Conservation (phyloP, 148 eudicot species). For the Bassia scoparia region DNA sequence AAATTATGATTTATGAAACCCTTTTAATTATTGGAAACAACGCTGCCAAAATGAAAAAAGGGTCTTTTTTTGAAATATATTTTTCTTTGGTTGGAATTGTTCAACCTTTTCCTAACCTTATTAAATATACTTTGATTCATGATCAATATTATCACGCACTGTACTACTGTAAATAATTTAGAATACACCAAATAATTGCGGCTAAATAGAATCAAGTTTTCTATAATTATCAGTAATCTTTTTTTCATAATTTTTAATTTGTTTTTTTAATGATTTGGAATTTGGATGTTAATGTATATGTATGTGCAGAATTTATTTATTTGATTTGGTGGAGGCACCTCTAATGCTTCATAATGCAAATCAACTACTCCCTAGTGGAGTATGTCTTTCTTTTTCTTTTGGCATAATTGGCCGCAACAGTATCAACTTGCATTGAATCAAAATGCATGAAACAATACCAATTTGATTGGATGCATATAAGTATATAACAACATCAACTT, state of each 20-base stretch:
- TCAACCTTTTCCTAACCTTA: background rate
- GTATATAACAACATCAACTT: no score
- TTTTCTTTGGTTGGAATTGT: background rate
- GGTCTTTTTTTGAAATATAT: background rate
- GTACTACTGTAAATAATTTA: background rate
- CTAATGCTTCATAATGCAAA: no score
- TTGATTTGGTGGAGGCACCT: no score
- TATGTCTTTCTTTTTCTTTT: no score
- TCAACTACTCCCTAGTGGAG: no score
- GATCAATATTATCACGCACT: background rate
- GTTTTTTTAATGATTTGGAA: no score
- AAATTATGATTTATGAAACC: background rate
- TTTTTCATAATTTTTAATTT: background rate
- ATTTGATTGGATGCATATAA: no score
- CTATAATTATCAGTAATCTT: background rate
- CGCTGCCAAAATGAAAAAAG: background rate
- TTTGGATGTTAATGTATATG: no score
- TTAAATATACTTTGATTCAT: background rate
- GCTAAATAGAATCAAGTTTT: background rate
- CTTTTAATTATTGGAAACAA: conserved; percentile 3
- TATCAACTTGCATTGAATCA: no score
- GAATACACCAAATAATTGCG: background rate
- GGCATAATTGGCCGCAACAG: no score
- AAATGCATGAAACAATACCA: no score
- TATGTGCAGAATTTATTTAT: no score